Percentiles rank a stretch among this genome's conserved stretches.
Evolutionary conservation across 805 yeast species (phyloP).

Genomic region (Yarrowia sp.): DNA sequence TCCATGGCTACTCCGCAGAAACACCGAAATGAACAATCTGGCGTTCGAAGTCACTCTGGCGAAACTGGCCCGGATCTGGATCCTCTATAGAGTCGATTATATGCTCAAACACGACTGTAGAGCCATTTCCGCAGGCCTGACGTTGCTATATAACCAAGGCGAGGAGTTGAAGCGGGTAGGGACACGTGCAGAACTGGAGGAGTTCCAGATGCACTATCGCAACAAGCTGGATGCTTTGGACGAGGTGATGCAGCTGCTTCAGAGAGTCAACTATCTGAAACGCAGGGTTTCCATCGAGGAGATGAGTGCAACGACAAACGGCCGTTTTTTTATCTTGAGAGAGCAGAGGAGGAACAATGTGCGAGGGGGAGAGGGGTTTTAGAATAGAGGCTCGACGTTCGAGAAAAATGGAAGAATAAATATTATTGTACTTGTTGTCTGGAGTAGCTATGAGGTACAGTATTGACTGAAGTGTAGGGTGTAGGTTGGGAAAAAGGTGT

Average conservation of each 20-base stretch:
- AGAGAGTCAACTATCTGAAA: background rate
- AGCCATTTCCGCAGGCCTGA: background rate
- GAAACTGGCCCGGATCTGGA: background rate
- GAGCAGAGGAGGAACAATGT: too few species aligned
- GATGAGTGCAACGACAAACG: background rate
- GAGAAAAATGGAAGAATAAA: too few species aligned
- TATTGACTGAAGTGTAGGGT: too few species aligned
- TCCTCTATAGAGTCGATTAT: background rate
- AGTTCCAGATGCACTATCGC: background rate
- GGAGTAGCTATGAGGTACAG: too few species aligned
- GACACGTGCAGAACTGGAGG: background rate
- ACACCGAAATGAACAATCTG: background rate
- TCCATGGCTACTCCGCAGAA: background rate
- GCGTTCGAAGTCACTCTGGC: background rate
- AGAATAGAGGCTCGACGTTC: too few species aligned
- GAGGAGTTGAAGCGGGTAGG: background rate
- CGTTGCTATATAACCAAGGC: background rate
- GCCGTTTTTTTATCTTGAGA: too few species aligned
- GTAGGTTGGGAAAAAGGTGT: too few species aligned
- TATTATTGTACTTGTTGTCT: too few species aligned
- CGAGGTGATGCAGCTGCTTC: background rate
- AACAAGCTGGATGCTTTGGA: background rate
- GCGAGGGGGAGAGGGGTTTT: too few species aligned
- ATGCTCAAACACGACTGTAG: constrained; percentile 3
- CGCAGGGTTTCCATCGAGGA: background rate